Percentiles rank a stretch among this genome's conserved stretches.
phyloP scores from a whole-genome alignment of 345 rosid genomes.

The Salix brachista region DNA sequence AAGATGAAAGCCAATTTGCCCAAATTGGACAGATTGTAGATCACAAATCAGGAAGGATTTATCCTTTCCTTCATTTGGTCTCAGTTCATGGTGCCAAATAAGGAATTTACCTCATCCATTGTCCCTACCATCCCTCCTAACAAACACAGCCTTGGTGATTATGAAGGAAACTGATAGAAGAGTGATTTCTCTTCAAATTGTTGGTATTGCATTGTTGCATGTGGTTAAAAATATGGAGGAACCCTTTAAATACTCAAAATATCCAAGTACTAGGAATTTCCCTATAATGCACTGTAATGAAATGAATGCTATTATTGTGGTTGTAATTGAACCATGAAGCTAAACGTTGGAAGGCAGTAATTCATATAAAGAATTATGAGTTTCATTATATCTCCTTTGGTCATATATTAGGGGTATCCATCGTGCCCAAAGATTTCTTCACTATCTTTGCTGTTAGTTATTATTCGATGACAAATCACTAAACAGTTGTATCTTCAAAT shows the following conservation, averaged over 20 bases:
- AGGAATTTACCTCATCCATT: background rate
- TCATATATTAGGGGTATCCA: background rate
- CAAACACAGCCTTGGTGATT: background rate
- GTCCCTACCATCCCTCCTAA: background rate
- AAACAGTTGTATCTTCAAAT: conserved; percentile 21
- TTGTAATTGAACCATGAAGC: background rate
- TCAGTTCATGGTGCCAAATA: background rate
- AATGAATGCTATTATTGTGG: background rate
- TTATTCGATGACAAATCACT: conserved; percentile 3
- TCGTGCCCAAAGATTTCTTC: background rate
- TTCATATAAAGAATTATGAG: background rate
- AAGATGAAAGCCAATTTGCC: background rate
- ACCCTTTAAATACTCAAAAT: background rate
- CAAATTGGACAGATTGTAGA: background rate
- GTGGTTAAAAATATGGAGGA: background rate
- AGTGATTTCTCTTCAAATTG: background rate
- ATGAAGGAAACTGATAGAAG: background rate
- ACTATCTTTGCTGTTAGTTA: background rate
- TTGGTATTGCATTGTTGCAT: background rate
- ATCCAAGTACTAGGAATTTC: background rate
- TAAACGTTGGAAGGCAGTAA: background rate
- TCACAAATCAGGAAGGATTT: background rate
- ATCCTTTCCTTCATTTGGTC: background rate
- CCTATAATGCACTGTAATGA: background rate
- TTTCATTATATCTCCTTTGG: background rate